These are phyloP conservation scores for Brassica rapa DNA, from an alignment of 345 rosid species.

Conservation along the genomic window DNA sequence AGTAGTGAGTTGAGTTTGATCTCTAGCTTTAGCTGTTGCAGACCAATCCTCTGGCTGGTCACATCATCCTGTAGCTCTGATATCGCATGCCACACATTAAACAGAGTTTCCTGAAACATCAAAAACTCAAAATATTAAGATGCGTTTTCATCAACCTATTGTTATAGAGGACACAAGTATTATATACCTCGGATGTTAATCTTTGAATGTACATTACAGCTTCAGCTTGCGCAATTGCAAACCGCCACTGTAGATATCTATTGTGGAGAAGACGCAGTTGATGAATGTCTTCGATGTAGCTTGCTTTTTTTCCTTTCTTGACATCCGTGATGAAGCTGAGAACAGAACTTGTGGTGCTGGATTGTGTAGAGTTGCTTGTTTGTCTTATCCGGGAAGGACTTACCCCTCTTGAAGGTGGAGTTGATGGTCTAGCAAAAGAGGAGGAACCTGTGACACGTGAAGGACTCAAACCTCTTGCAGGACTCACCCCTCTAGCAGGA, in stretches of 20 bases:
- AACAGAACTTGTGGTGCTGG: slow-evolving; percentile 65
- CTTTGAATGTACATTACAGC: slow-evolving; percentile 69
- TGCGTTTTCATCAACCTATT: not conserved
- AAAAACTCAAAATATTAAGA: not conserved
- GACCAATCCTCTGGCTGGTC: slow-evolving; percentile 59
- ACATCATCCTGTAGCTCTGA: slow-evolving; percentile 68
- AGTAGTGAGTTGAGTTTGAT: slow-evolving; percentile 70
- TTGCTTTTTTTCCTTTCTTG: slow-evolving; percentile 70
- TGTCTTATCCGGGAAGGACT: slow-evolving; percentile 83
- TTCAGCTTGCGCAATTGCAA: slow-evolving; percentile 75
- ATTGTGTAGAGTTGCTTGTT: slow-evolving; percentile 52
- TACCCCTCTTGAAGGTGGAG: slow-evolving; percentile 73
- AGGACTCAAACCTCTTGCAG: slow-evolving; percentile 62
- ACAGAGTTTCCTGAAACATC: slow-evolving; percentile 66
- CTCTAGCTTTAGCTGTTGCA: slow-evolving; percentile 72
- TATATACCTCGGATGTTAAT: slow-evolving; percentile 70
- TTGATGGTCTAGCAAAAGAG: slow-evolving; percentile 58
- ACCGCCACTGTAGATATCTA: slow-evolving; percentile 90
- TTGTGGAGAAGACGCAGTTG: slow-evolving; percentile 80
- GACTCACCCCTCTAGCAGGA: slow-evolving; percentile 59
- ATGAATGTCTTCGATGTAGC: slow-evolving; percentile 84
- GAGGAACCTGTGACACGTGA: slow-evolving; percentile 39
- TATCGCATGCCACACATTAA: slow-evolving; percentile 69
- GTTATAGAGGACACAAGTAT: not conserved
- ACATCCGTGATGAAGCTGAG: slow-evolving; percentile 87